A percentile compares a stretch with the other conserved stretches of the same genome.
Evolutionary conservation across 129 eudicot genomes (phyloP).

Genomic region (Pulicaria dysenterica): DNA sequence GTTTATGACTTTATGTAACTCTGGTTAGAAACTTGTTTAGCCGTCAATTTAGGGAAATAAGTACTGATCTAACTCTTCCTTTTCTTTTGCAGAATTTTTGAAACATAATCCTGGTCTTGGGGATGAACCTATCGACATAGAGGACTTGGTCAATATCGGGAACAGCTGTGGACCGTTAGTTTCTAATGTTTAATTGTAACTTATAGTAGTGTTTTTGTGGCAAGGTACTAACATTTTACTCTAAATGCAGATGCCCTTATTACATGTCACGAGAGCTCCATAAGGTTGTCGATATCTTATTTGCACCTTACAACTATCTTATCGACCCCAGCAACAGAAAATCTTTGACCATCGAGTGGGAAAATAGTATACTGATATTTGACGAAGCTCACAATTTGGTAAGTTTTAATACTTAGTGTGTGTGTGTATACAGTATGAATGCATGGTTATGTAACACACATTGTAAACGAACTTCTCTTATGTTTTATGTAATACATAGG

Average conservation of each 20-base stretch:
- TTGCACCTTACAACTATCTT: conserved; percentile 98
- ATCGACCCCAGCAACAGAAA: conserved; percentile 77
- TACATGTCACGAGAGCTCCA: conserved; percentile 87
- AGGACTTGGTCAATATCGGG: conserved; percentile 95
- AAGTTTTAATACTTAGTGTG: conserved; percentile 17
- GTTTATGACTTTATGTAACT: background rate
- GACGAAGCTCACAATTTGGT: conserved; percentile 99
- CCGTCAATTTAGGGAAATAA: conserved; percentile 1
- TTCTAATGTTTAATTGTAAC: conserved; percentile 30
- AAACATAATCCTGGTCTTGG: conserved; percentile 77
- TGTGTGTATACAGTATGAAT: background rate
- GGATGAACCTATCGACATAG: conserved; percentile 96
- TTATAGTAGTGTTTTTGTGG: conserved; percentile 4
- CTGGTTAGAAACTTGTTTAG: conserved; percentile 15
- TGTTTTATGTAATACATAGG: conserved; percentile 49
- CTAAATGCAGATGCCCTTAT: conserved; percentile 82
- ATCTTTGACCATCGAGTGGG: conserved; percentile 73
- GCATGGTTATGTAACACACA: conserved; percentile 18
- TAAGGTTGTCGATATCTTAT: conserved; percentile 83
- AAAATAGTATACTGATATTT: conserved; percentile 71
- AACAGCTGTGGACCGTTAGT: conserved; percentile 90
- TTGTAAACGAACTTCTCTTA: background rate
- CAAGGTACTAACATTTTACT: conserved; percentile 13
- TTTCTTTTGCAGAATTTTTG: conserved; percentile 56
- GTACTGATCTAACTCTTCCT: conserved; percentile 9